These are phyloP conservation scores for Phytophthora pistaciae DNA, from an alignment of 352 stramenopile species.

Conservation along the genomic window DNA sequence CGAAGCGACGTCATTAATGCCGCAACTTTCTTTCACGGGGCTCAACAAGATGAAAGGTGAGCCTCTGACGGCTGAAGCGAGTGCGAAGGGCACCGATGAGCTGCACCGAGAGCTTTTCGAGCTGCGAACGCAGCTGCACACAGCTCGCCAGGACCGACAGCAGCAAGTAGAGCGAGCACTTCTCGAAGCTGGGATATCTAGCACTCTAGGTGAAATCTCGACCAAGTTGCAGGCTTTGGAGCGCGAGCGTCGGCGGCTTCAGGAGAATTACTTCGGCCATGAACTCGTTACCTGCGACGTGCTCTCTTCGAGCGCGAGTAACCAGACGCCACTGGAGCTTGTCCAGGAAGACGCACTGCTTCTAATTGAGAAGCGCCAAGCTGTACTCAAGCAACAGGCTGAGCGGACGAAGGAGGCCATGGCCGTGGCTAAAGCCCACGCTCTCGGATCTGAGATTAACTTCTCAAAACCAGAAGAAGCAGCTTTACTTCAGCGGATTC, in stretches of 20 bases:
- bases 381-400: slow-evolving; percentile 28
- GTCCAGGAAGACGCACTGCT: slow-evolving; percentile 50
- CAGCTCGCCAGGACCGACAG: slow-evolving; percentile 34
- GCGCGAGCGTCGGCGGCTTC: slow-evolving; percentile 40
- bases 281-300: slow-evolving; percentile 41
- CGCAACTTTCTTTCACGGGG: slow-evolving; percentile 13
- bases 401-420: slow-evolving; percentile 48
- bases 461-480: slow-evolving; percentile 17
- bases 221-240: slow-evolving; percentile 36
- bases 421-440: slow-evolving; percentile 30
- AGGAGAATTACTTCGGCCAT: slow-evolving; percentile 39
- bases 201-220: slow-evolving; percentile 32
- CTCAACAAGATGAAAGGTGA: not conserved
- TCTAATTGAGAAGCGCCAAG: slow-evolving; percentile 40
- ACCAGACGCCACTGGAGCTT: slow-evolving; percentile 32
- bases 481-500: slow-evolving; percentile 26
- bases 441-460: not conserved
- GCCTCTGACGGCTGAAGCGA: not conserved
- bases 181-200: slow-evolving; percentile 30
- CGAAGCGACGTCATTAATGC: slow-evolving; percentile 14
- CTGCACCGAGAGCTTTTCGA: slow-evolving; percentile 43
- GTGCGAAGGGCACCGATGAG: slow-evolving; percentile 5
- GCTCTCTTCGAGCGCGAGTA: slow-evolving; percentile 5
- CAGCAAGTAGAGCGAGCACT: slow-evolving; percentile 22
- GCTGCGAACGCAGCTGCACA: slow-evolving; percentile 41